Evolutionary conservation across 805 yeast genomes (phyloP).

Genomic region (Candida stauntonica): DNA sequence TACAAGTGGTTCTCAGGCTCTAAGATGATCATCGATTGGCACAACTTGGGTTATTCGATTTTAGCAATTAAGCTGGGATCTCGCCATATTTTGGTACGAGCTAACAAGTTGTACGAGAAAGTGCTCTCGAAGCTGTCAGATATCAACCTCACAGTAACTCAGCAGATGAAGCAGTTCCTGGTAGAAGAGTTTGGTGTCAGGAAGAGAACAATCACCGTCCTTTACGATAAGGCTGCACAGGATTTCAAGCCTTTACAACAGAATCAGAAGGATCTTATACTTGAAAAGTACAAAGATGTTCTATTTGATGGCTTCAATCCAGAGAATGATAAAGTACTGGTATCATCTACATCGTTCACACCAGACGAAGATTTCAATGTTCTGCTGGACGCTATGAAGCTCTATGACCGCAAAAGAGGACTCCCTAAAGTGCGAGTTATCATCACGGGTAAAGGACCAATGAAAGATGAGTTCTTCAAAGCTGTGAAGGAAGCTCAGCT

Average conservation of each 20-base stretch:
- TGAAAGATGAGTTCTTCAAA: conserved; percentile 47
- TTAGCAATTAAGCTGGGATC: conserved; percentile 56
- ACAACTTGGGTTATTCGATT: conserved; percentile 84
- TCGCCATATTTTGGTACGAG: conserved; percentile 54
- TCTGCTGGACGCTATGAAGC: conserved; percentile 61
- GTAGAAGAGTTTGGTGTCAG: conserved; percentile 49
- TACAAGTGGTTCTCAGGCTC: conserved; percentile 52
- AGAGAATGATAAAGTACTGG: conserved; percentile 53
- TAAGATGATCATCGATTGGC: conserved; percentile 88
- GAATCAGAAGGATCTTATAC: conserved; percentile 26
- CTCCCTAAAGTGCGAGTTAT: conserved; percentile 55
- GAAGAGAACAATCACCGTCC: conserved; percentile 46
- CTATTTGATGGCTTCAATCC: conserved; percentile 34
- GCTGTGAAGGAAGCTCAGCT: conserved; percentile 43
- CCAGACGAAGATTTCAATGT: conserved; percentile 87
- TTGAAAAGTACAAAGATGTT: conserved; percentile 33
- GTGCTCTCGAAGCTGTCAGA: conserved; percentile 59
- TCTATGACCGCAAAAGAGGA: conserved; percentile 34
- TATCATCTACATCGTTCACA: conserved; percentile 90
- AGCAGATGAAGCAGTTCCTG: conserved; percentile 62
- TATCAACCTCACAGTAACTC: conserved; percentile 76
- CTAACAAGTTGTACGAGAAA: conserved; percentile 61
- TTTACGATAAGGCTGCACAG: conserved; percentile 83
- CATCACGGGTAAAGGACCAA: conserved; percentile 98
- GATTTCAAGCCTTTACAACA: conserved; percentile 49